These are phyloP conservation scores for Bremia lactucae DNA, from an alignment of 352 stramenopile species.

Conservation along the genomic window DNA sequence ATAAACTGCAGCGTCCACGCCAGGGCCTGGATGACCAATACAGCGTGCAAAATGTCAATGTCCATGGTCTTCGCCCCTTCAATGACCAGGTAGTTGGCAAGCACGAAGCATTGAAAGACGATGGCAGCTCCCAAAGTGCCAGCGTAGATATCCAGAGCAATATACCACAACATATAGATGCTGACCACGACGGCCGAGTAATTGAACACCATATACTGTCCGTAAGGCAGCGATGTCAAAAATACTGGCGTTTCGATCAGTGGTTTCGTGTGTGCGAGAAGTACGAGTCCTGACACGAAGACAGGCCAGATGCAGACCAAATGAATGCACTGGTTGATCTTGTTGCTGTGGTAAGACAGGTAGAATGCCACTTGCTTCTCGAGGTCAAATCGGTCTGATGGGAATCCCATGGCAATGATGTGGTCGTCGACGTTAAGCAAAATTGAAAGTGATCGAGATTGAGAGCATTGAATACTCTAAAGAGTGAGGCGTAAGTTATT, in stretches of 20 bases:
- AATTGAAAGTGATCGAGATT: conserved; percentile 1
- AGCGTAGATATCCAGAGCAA: conserved; percentile 48
- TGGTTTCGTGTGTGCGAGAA: conserved; percentile 44
- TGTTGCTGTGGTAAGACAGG: conserved; percentile 80
- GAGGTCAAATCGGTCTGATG: conserved; percentile 62
- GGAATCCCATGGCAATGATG: conserved; percentile 28
- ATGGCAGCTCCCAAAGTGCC: conserved; percentile 48
- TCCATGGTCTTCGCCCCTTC: conserved; percentile 22
- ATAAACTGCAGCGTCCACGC: conserved; percentile 77
- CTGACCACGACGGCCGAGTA: conserved; percentile 37
- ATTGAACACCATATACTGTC: conserved; percentile 56
- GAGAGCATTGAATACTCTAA: too few species aligned
- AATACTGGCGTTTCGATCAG: conserved; percentile 20
- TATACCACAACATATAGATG: conserved; percentile 81
- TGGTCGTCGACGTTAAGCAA: neutral
- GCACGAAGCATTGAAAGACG: conserved; percentile 40
- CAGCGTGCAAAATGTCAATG: conserved; percentile 48
- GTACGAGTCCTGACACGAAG: conserved; percentile 65
- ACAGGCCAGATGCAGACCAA: conserved; percentile 83
- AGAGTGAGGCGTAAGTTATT: too few species aligned
- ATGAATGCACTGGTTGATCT: conserved; percentile 78
- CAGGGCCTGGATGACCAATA: conserved; percentile 40
- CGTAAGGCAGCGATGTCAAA: conserved; percentile 25
- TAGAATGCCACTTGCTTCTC: conserved; percentile 85
- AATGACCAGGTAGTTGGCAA: conserved; percentile 51